phyloP scores from a whole-genome alignment of 2,329 filamentous ascomycete species.

The Apiospora koreana region DNA sequence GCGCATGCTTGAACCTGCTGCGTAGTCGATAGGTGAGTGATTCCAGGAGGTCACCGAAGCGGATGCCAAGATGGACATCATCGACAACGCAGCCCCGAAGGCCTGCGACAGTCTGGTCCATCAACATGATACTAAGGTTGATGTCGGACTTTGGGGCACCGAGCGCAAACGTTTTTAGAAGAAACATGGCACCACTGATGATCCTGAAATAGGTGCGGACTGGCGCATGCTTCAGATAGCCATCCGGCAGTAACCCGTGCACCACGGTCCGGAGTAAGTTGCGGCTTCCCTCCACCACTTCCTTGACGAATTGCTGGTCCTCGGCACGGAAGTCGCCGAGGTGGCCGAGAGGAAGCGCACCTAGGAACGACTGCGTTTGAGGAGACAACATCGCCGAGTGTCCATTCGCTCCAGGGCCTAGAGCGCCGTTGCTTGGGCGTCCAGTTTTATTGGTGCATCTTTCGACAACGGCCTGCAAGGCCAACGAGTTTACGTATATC shows the following conservation, averaged over 20 bases:
- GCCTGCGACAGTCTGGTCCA: slow-evolving; percentile 74
- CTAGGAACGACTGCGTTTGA: slow-evolving; percentile 62
- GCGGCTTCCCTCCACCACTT: slow-evolving; percentile 76
- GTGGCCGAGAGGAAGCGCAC: slow-evolving; percentile 63
- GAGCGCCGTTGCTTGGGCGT: slow-evolving; percentile 40
- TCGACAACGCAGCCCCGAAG: slow-evolving; percentile 79
- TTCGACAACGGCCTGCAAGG: slow-evolving; percentile 92
- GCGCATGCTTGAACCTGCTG: slow-evolving; percentile 71
- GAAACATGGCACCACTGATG: slow-evolving; percentile 81
- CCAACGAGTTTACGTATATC: slow-evolving; percentile 92
- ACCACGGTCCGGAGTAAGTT: slow-evolving; percentile 78
- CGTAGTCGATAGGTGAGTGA: slow-evolving; percentile 74
- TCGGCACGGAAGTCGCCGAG: slow-evolving; percentile 64
- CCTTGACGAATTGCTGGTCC: slow-evolving; percentile 72
- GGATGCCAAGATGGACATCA: slow-evolving; percentile 81
- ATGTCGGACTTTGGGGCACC: slow-evolving; percentile 79
- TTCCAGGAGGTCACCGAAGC: slow-evolving; percentile 81
- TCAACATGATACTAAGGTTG: slow-evolving; percentile 70
- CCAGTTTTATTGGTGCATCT: slow-evolving; percentile 78
- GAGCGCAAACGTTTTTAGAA: slow-evolving; percentile 81
- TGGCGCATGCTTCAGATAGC: slow-evolving; percentile 79
- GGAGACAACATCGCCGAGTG: slow-evolving; percentile 54
- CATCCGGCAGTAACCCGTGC: slow-evolving; percentile 71
- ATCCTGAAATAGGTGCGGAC: slow-evolving; percentile 86
- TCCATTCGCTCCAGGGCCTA: slow-evolving; percentile 37